Percentiles rank a stretch among this genome's conserved stretches.
Evolutionary conservation across 495 filamentous ascomycete genomes (phyloP).

Genomic region (Aspergillus wentii): DNA sequence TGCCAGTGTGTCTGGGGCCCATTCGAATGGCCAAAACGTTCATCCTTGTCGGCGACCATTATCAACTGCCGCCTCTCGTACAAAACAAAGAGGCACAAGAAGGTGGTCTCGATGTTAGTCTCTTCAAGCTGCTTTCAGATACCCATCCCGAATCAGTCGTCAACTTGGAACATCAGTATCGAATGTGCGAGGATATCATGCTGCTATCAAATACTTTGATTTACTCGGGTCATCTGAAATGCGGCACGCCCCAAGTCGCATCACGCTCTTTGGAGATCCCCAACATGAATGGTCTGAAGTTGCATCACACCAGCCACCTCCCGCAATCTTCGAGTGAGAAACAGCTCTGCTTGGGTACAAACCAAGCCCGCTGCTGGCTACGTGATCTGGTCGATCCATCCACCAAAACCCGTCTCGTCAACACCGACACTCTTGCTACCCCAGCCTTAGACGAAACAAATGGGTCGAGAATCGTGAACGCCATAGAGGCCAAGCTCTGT

Average conservation of each 20-base stretch:
- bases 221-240: slow-evolving; percentile 84
- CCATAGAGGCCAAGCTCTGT: slow-evolving; percentile 68
- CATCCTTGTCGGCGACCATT: slow-evolving; percentile 93
- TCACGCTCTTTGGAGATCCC: slow-evolving; percentile 54
- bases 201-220: slow-evolving; percentile 87
- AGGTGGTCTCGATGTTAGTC: slow-evolving; percentile 84
- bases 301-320: slow-evolving; percentile 43
- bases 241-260: slow-evolving; percentile 74
- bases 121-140: slow-evolving; percentile 91
- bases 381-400: slow-evolving; percentile 64
- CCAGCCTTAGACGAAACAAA: slow-evolving; percentile 61
- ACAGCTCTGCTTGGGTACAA: slow-evolving; percentile 48
- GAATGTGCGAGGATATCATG: slow-evolving; percentile 98
- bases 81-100: slow-evolving; percentile 82
- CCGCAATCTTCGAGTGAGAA: slow-evolving; percentile 23
- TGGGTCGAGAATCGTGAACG: slow-evolving; percentile 83
- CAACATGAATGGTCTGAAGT: slow-evolving; percentile 51
- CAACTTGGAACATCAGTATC: slow-evolving; percentile 91
- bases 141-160: slow-evolving; percentile 80
- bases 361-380: slow-evolving; percentile 68
- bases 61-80: slow-evolving; percentile 89
- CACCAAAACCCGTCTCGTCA: slow-evolving; percentile 74
- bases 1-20: slow-evolving; percentile 88
- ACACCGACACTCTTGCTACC: slow-evolving; percentile 71
- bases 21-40: slow-evolving; percentile 92